These are phyloP conservation scores for Microstroma glucosiphilum DNA, from an alignment of 1,284 basidiomycete species.

Conservation along the genomic window DNA sequence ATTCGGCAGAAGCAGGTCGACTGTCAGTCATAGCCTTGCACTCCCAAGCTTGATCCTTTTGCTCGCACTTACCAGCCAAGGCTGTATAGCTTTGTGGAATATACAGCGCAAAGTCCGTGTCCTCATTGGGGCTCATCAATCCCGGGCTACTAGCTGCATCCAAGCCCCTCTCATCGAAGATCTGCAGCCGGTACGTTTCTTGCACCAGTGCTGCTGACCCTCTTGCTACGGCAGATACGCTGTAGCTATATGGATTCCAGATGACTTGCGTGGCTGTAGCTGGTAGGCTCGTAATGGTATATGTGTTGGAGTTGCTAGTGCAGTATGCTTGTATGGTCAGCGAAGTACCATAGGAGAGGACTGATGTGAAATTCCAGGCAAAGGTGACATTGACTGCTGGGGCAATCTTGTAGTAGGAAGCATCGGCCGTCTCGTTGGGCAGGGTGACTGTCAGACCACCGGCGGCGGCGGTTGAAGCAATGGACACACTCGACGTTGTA, in stretches of 20 bases:
- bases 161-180: conserved; percentile 44
- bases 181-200: conserved; percentile 41
- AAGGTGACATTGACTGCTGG: conserved; percentile 43
- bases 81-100: conserved; percentile 47
- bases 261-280: conserved; percentile 39
- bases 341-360: conserved; percentile 30
- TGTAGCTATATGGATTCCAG: conserved; percentile 46
- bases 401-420: conserved; percentile 50
- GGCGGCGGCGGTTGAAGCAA: conserved; percentile 31
- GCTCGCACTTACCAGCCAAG: conserved; percentile 17
- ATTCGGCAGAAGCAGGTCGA: too few species aligned
- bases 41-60: too few species aligned
- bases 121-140: conserved; percentile 39
- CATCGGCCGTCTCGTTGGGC: conserved; percentile 40
- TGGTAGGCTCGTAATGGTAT: conserved; percentile 38
- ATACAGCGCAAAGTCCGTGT: conserved; percentile 46
- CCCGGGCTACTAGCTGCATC: conserved; percentile 26
- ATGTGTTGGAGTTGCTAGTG: conserved; percentile 43
- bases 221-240: conserved; percentile 24
- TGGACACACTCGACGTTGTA: conserved; percentile 18
- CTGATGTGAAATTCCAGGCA: conserved; percentile 48
- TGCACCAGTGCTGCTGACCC: conserved; percentile 38
- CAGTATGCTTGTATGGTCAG: conserved; percentile 44
- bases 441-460: conserved; percentile 47
- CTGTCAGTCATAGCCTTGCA: too few species aligned